A percentile compares a stretch with the other conserved stretches of the same genome.
phyloP scores from a whole-genome alignment of 371 early-diverging fungal genomes.

The Mucor circinelloides region DNA sequence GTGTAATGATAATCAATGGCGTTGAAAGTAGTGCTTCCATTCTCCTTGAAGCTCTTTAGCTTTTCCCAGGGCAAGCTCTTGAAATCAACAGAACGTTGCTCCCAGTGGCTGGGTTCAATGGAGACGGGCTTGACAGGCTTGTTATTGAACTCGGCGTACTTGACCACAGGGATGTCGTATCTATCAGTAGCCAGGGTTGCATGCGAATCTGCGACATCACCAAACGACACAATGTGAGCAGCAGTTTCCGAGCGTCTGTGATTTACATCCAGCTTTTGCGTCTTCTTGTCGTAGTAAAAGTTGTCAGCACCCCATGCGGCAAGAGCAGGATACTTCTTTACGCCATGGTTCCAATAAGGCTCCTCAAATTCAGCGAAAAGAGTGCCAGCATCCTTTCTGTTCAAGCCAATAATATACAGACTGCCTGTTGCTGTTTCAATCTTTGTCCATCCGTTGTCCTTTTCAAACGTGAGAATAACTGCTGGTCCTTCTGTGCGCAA shows the following conservation, averaged over 20 bases:
- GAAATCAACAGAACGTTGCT: conserved; percentile 36
- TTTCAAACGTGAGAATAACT: conserved; percentile 53
- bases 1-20: conserved; percentile 65
- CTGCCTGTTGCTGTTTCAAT: conserved; percentile 36
- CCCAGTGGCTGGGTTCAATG: conserved; percentile 31
- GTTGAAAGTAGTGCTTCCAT: conserved; percentile 23
- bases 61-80: conserved; percentile 46
- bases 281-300: conserved; percentile 35
- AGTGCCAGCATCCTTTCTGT: conserved; percentile 51
- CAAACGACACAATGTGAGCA: conserved; percentile 37
- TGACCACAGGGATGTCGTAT: conserved; percentile 32
- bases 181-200: not conserved
- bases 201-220: conserved; percentile 13
- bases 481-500: conserved; percentile 36
- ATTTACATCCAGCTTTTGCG: conserved; percentile 30
- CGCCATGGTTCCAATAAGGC: conserved; percentile 48
- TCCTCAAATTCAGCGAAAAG: conserved; percentile 62
- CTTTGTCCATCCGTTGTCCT: conserved; percentile 52
- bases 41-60: conserved; percentile 28
- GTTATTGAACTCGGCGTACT: conserved; percentile 14
- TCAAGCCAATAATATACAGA: conserved; percentile 50
- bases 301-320: conserved; percentile 57
- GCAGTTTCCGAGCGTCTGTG: conserved; percentile 26
- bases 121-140: conserved; percentile 24
- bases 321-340: conserved; percentile 30